phyloP scores from a whole-genome alignment of 352 stramenopile species.

The Phytophthora syringae region DNA sequence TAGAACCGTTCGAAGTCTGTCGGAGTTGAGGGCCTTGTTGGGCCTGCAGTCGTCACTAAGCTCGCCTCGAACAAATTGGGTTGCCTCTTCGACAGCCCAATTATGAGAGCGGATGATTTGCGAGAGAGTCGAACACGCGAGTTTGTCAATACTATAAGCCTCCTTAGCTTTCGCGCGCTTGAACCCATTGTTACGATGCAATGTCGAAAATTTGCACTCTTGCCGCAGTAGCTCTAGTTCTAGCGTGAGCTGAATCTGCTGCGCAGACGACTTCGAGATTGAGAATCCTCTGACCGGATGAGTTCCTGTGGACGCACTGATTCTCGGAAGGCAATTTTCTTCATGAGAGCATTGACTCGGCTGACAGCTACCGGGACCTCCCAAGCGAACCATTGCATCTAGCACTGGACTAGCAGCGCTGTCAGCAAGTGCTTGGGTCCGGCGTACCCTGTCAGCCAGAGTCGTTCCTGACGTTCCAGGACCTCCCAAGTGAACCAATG shows the following conservation, averaged over 20 bases:
- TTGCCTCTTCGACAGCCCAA: constrained; percentile 11
- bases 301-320: no score
- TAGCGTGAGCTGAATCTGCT: not conserved
- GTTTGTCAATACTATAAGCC: not conserved
- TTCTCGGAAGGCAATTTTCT: no score
- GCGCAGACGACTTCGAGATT: not conserved
- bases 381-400: not conserved
- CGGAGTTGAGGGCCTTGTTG: constrained; percentile 15
- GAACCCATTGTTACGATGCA: not conserved
- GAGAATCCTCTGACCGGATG: no score
- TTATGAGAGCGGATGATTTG: not conserved
- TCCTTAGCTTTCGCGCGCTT: not conserved
- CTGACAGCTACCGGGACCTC: not conserved
- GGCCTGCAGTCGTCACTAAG: not conserved
- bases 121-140: not conserved
- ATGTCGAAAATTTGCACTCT: not conserved
- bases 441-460: not conserved
- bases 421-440: not conserved
- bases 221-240: not conserved
- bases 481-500: not conserved
- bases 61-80: constrained; percentile 10
- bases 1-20: not conserved
- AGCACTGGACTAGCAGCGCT: not conserved
- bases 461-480: not conserved
- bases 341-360: not conserved